Evolutionary conservation across 2,329 filamentous ascomycete species (phyloP).

Genomic region (Phaeosphaeria sp.): DNA sequence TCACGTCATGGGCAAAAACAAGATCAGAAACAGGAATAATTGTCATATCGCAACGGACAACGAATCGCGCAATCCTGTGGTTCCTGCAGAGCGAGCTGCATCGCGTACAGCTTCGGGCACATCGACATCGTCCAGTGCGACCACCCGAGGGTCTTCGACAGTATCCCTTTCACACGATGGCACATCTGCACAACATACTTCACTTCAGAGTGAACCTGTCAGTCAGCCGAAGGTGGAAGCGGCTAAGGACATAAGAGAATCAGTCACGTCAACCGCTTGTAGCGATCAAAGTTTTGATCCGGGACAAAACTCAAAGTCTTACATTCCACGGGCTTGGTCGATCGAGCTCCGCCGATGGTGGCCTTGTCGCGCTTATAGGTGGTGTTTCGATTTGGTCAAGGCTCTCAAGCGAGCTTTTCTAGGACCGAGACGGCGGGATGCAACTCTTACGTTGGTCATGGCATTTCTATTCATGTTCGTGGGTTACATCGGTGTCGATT

Average conservation of each 20-base stretch:
- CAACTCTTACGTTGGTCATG: slow-evolving; percentile 18
- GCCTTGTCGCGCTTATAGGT: slow-evolving; percentile 27
- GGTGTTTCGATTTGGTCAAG: slow-evolving; percentile 13
- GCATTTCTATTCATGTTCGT: slow-evolving; percentile 14
- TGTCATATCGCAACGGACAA: neutral
- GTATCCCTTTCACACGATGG: neutral
- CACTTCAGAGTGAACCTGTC: neutral
- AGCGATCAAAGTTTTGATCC: neutral
- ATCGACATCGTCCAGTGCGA: neutral
- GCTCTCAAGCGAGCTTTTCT: slow-evolving; percentile 15
- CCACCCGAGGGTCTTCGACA: neutral
- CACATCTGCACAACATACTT: neutral
- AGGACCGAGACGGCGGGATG: slow-evolving; percentile 19
- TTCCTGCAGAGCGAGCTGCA: neutral
- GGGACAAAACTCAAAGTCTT: neutral
- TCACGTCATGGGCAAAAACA: slow-evolving; percentile 26
- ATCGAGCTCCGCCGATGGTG: slow-evolving; percentile 20
- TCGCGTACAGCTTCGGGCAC: neutral
- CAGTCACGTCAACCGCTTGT: slow-evolving; percentile 15
- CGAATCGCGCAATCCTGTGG: slow-evolving; percentile 4
- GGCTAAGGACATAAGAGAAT: slow-evolving; percentile 14
- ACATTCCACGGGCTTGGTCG: neutral
- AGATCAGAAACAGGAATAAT: slow-evolving; percentile 13
- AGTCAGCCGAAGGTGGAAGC: neutral
- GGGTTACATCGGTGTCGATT: slow-evolving; percentile 28